Percentiles rank a stretch among this genome's conserved stretches.
Conservation (phyloP, 805 yeast genomes). For the Ogataea wickerhamii region DNA sequence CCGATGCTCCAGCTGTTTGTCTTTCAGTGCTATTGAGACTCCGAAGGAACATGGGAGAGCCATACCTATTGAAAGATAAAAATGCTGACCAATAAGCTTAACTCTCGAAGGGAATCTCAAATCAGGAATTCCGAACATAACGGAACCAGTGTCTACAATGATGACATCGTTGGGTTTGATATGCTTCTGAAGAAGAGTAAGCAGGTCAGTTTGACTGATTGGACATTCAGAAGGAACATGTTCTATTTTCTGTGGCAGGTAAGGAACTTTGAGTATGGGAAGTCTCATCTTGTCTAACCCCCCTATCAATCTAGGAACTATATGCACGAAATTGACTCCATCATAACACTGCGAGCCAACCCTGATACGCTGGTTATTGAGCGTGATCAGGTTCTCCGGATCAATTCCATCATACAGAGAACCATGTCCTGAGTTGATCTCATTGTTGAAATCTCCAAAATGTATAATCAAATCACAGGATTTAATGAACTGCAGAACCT, state of each 20-base stretch:
- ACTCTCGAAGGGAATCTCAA: conserved; percentile 54
- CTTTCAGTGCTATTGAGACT: conserved; percentile 67
- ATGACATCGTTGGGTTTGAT: conserved; percentile 59
- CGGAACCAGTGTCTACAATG: conserved; percentile 81
- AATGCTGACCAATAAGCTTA: conserved; percentile 59
- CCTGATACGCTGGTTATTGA: conserved; percentile 53
- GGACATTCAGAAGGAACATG: conserved; percentile 28
- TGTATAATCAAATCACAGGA: conserved; percentile 65
- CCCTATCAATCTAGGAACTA: conserved; percentile 42
- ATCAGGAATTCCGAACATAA: conserved; percentile 74
- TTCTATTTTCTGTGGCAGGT: conserved; percentile 14
- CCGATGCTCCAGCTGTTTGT: conserved; percentile 41
- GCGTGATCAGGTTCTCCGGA: conserved; percentile 40
- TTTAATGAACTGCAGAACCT: conserved; percentile 46
- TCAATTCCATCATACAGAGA: conserved; percentile 41
- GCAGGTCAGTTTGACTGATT: conserved; percentile 46
- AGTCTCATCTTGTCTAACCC: conserved; percentile 29
- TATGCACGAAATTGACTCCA: conserved; percentile 44
- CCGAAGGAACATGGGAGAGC: conserved; percentile 88
- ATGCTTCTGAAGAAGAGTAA: conserved; percentile 34
- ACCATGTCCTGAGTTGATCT: conserved; percentile 67
- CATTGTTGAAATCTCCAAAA: conserved; percentile 66
- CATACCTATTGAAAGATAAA: conserved; percentile 83
- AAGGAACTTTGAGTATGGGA: conserved; percentile 10
- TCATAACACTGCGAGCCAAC: conserved; percentile 41